Percentiles rank a stretch among this genome's conserved stretches.
phyloP scores from a whole-genome alignment of 495 filamentous ascomycete genomes.

The Aspergillus homomorphus region DNA sequence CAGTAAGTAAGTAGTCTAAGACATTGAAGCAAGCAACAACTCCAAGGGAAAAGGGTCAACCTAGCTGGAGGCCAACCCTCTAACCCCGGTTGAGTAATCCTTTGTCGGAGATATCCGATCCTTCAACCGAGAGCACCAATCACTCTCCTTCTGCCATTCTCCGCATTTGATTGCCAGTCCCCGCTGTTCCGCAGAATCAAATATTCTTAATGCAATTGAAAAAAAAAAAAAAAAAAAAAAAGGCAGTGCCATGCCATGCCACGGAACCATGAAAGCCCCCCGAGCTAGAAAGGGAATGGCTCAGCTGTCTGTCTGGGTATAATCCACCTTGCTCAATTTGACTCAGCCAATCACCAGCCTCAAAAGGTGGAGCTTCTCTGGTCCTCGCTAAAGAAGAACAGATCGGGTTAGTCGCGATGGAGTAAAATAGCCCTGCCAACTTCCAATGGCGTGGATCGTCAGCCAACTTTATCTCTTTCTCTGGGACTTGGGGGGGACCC shows the following conservation, averaged over 20 bases:
- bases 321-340: not conserved
- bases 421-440: not conserved
- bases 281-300: too few relatives aligned
- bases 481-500: not conserved
- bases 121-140: conserved; percentile 15
- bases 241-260: too few relatives aligned
- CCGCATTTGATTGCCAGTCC: conserved; percentile 17
- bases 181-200: not conserved
- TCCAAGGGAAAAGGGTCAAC: not conserved
- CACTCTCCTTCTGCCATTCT: conserved; percentile 7
- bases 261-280: too few relatives aligned
- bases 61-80: not conserved
- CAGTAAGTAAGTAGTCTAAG: too few relatives aligned
- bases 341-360: not conserved
- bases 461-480: not conserved
- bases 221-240: too few relatives aligned
- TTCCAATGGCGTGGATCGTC: not conserved
- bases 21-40: too few relatives aligned
- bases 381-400: not conserved
- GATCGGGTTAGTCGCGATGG: not conserved
- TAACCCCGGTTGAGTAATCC: not conserved
- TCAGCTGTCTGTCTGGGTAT: too few relatives aligned
- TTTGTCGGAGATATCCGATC: conserved; percentile 9
- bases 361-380: not conserved
- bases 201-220: too few relatives aligned